Evolutionary conservation across 2,329 filamentous ascomycete species (phyloP).

Genomic region (Talaromyces sp.): DNA sequence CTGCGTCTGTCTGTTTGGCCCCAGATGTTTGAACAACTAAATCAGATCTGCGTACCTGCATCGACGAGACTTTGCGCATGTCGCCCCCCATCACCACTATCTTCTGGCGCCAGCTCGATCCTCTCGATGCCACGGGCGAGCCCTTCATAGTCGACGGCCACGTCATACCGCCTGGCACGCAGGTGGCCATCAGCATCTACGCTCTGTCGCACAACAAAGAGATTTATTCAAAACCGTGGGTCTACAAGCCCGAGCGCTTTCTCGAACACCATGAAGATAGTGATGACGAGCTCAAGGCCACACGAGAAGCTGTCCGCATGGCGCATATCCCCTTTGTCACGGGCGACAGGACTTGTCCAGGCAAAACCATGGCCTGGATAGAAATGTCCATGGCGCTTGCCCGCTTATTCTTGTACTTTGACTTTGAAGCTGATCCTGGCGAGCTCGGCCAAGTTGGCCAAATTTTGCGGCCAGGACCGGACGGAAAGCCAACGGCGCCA

Average conservation of each 20-base stretch:
- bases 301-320: not conserved
- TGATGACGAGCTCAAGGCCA: not conserved
- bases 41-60: not conserved
- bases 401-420: not conserved
- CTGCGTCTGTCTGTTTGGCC: too few species aligned
- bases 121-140: not conserved
- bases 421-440: not conserved
- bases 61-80: constrained; percentile 1
- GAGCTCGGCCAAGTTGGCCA: not conserved
- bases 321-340: not conserved
- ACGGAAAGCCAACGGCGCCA: not conserved
- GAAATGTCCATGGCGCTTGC: not conserved
- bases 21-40: constrained; percentile 1
- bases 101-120: not conserved
- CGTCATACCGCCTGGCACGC: not conserved
- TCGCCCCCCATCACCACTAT: not conserved
- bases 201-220: not conserved
- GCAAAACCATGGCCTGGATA: not conserved
- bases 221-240: not conserved
- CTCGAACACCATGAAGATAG: not conserved
- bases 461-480: not conserved
- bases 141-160: not conserved
- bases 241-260: not conserved
- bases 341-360: not conserved
- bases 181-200: not conserved